phyloP scores from a whole-genome alignment of 257 asterid genomes.

The Rehmannia glutinosa region DNA sequence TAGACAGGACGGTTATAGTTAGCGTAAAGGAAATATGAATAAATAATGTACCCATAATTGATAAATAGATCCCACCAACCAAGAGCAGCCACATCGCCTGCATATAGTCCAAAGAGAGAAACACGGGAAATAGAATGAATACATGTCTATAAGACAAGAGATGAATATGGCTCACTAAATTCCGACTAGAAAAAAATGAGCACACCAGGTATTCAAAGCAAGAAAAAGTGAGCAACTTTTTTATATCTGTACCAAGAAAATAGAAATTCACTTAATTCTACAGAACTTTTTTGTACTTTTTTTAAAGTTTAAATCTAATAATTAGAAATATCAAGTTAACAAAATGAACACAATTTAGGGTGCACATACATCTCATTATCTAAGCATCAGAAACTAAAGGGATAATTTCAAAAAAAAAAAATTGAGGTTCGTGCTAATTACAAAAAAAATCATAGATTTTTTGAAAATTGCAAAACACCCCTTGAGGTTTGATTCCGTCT shows the following conservation, averaged over 20 bases:
- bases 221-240: background rate
- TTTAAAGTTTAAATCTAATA: background rate
- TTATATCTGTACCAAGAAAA: background rate
- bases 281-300: background rate
- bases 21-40: slow-evolving; percentile 1
- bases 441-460: no score
- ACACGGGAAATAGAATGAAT: no score
- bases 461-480: no score
- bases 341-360: background rate
- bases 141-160: no score
- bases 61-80: slow-evolving; percentile 99
- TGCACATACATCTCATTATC: background rate
- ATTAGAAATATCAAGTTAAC: background rate
- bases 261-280: background rate
- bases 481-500: no score
- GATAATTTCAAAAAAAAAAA: no score
- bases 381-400: background rate
- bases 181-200: no score
- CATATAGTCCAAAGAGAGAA: slow-evolving; percentile 16
- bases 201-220: no score
- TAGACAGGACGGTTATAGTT: background rate
- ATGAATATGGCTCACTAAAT: no score
- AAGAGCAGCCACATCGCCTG: slow-evolving; percentile 95
- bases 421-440: no score
- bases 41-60: slow-evolving; percentile 67